These are phyloP conservation scores for Teratosphaeria gauchensis DNA, from an alignment of 2,329 filamentous ascomycete species.

Conservation along the genomic window DNA sequence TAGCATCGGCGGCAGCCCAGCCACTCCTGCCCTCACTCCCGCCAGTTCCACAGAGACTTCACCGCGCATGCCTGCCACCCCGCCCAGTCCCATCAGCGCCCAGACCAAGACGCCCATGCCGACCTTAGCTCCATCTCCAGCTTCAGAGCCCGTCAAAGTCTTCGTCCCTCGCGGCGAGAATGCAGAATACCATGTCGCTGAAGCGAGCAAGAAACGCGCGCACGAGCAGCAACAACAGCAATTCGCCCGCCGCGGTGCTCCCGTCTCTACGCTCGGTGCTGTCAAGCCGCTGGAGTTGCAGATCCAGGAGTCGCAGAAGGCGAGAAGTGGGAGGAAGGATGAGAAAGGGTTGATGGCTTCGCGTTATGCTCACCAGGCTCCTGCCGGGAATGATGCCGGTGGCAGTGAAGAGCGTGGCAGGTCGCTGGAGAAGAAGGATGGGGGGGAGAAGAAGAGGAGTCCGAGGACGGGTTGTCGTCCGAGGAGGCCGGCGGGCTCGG, in stretches of 20 bases:
- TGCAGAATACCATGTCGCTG: constrained; percentile 17
- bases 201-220: constrained; percentile 5
- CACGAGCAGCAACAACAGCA: not conserved
- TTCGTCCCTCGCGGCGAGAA: constrained; percentile 24
- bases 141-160: constrained; percentile 7
- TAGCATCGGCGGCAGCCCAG: not conserved
- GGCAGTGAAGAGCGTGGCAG: not conserved
- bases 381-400: not conserved
- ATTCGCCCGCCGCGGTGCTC: not conserved
- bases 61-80: not conserved
- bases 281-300: constrained; percentile 2
- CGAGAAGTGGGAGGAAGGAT: not conserved
- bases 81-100: not conserved
- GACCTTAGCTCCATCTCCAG: not conserved
- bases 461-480: constrained; percentile 7
- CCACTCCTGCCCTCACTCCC: not conserved
- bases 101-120: not conserved
- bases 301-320: constrained; percentile 5
- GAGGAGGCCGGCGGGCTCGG: constrained; percentile 7
- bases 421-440: constrained; percentile 1
- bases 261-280: constrained; percentile 2
- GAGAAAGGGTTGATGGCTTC: constrained; percentile 7
- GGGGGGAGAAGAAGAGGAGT: constrained; percentile 5
- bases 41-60: not conserved
- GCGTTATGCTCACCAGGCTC: constrained; percentile 2